phyloP scores from a whole-genome alignment of 768 basidiomycete species.

The Mycena rosella region DNA sequence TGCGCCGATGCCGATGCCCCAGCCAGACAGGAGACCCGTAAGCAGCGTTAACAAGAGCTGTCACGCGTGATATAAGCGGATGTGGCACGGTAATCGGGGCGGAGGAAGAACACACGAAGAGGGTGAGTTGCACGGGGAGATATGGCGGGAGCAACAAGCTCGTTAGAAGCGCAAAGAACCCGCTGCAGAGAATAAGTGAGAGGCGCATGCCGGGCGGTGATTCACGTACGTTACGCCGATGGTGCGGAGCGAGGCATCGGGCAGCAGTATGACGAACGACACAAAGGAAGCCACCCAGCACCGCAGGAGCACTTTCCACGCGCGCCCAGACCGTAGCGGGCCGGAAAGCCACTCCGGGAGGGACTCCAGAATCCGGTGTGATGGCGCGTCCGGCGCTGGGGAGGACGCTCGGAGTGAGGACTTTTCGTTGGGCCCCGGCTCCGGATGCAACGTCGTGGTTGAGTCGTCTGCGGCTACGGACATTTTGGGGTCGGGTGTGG shows the following conservation, averaged over 20 bases:
- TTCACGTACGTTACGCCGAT: constrained; percentile 60
- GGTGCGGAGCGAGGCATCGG: constrained; percentile 50
- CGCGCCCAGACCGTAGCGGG: constrained; percentile 50
- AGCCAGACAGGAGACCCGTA: constrained; percentile 62
- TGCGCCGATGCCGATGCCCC: constrained; percentile 66
- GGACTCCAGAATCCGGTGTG: not conserved
- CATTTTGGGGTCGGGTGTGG: no score
- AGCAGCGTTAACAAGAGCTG: constrained; percentile 59
- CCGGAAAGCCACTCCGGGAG: constrained; percentile 55
- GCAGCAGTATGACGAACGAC: constrained; percentile 54
- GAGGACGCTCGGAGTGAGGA: no score
- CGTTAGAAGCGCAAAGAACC: constrained; percentile 59
- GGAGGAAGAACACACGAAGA: constrained; percentile 53
- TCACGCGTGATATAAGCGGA: no score
- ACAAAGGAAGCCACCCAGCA: constrained; percentile 58
- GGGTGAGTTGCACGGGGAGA: constrained; percentile 61
- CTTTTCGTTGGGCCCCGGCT: no score
- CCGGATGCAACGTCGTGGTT: no score
- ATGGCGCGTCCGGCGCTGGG: no score
- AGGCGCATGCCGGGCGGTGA: no score
- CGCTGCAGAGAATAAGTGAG: constrained; percentile 41
- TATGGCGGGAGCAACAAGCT: constrained; percentile 62
- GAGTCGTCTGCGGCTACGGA: no score
- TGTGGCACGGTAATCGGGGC: no score
- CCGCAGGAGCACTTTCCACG: constrained; percentile 53